phyloP scores from a whole-genome alignment of 2,329 filamentous ascomycete species.

The Venturia oleaginea region DNA sequence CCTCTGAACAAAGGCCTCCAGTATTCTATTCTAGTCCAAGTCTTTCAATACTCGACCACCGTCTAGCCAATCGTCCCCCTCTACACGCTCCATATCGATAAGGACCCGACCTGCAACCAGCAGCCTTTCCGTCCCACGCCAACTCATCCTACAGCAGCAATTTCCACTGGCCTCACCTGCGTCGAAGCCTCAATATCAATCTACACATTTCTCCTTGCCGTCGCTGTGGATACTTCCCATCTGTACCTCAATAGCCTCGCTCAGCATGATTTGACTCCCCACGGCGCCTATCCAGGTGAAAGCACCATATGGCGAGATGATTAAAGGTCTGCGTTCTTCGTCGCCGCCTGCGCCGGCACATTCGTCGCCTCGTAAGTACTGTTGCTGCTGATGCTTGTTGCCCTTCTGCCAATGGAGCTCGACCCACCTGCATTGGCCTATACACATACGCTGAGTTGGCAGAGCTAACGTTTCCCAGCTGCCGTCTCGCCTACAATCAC shows the following conservation, averaged over 20 bases:
- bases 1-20: background rate
- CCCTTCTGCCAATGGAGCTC: conserved; percentile 11
- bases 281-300: conserved; percentile 12
- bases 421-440: conserved; percentile 9
- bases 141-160: background rate
- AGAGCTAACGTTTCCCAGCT: conserved; percentile 7
- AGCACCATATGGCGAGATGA: conserved; percentile 18
- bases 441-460: conserved; percentile 6
- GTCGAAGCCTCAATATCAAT: background rate
- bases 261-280: conserved; percentile 13
- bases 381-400: background rate
- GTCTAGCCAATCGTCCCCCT: background rate
- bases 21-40: background rate
- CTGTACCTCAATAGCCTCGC: background rate
- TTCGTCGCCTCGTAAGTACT: conserved; percentile 51
- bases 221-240: background rate
- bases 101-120: background rate
- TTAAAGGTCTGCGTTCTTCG: conserved; percentile 27
- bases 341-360: conserved; percentile 53
- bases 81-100: conserved; percentile 6
- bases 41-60: background rate
- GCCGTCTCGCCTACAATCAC: conserved; percentile 10
- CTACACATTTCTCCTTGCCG: background rate
- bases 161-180: background rate
- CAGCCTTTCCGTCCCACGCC: background rate